phyloP scores from a whole-genome alignment of 1,284 basidiomycete genomes.

The Microbotryomycetes sp. region DNA sequence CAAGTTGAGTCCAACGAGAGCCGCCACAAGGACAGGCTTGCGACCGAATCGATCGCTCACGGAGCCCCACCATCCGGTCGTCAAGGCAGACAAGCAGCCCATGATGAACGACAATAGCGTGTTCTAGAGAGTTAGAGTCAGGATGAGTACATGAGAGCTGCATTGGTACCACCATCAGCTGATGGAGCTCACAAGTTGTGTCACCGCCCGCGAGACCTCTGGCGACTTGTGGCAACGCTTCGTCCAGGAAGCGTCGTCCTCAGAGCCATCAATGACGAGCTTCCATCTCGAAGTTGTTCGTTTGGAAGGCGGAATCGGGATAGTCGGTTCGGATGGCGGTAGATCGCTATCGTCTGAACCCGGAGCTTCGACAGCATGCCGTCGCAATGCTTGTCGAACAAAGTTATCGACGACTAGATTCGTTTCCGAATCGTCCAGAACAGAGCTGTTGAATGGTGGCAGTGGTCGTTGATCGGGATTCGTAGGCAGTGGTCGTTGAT shows the following conservation, averaged over 20 bases:
- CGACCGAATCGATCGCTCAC: slow-evolving; percentile 23
- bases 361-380: too few relatives aligned
- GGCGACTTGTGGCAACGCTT: slow-evolving; percentile 15
- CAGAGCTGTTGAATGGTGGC: neutral
- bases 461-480: neutral
- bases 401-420: neutral
- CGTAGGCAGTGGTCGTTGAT: neutral
- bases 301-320: neutral
- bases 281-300: neutral
- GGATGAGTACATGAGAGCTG: neutral
- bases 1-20: slow-evolving; percentile 22
- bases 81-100: slow-evolving; percentile 25
- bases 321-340: neutral
- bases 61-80: slow-evolving; percentile 31
- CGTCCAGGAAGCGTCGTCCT: slow-evolving; percentile 8
- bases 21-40: slow-evolving; percentile 26
- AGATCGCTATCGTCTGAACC: neutral
- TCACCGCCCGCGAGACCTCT: slow-evolving; percentile 14
- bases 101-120: slow-evolving; percentile 22
- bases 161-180: neutral
- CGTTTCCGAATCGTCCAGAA: neutral
- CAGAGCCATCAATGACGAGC: neutral
- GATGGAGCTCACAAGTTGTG: slow-evolving; percentile 8
- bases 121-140: slow-evolving; percentile 2
- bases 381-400: neutral